Conservation (phyloP, 1,284 basidiomycete species). For the Malassezia japonica region DNA sequence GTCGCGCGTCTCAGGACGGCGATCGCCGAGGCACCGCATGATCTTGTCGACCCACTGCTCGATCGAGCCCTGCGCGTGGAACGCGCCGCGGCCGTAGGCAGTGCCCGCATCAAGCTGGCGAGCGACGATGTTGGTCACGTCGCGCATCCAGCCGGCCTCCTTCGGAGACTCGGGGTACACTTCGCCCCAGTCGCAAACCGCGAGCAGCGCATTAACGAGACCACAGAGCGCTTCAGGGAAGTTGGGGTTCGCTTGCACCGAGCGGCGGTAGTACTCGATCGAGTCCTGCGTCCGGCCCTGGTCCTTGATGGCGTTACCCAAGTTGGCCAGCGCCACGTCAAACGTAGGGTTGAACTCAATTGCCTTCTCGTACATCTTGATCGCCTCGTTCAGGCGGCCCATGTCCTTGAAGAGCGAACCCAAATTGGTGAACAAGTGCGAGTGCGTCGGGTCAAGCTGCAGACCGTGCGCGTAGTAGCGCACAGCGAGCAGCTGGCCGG, state of each 20-base stretch:
- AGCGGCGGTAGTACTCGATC: conserved; percentile 55
- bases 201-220: conserved; percentile 54
- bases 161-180: conserved; percentile 18
- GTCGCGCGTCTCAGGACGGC: conserved; percentile 34
- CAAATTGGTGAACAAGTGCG: conserved; percentile 58
- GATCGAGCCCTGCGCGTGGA: conserved; percentile 48
- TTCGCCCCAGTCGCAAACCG: conserved; percentile 57
- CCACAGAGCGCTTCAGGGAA: conserved; percentile 59
- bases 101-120: conserved; percentile 53
- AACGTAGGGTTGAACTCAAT: conserved; percentile 55
- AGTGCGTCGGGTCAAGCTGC: conserved; percentile 55
- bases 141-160: conserved; percentile 52
- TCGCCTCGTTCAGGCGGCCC: conserved; percentile 54
- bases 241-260: conserved; percentile 54
- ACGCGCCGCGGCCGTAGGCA: conserved; percentile 50
- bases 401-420: conserved; percentile 59
- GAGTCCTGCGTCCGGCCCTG: conserved; percentile 55
- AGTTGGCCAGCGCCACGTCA: conserved; percentile 58
- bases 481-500: conserved; percentile 52
- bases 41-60: conserved; percentile 54
- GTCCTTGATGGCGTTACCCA: conserved; percentile 55
- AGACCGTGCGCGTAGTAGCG: conserved; percentile 57
- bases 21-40: conserved; percentile 29
- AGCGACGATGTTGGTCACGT: conserved; percentile 53
- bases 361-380: conserved; percentile 55